A percentile compares a stretch with the other conserved stretches of the same genome.
Evolutionary conservation across 1,139 yeast species (phyloP).

Genomic region (Yamadazyma dushanensis): DNA sequence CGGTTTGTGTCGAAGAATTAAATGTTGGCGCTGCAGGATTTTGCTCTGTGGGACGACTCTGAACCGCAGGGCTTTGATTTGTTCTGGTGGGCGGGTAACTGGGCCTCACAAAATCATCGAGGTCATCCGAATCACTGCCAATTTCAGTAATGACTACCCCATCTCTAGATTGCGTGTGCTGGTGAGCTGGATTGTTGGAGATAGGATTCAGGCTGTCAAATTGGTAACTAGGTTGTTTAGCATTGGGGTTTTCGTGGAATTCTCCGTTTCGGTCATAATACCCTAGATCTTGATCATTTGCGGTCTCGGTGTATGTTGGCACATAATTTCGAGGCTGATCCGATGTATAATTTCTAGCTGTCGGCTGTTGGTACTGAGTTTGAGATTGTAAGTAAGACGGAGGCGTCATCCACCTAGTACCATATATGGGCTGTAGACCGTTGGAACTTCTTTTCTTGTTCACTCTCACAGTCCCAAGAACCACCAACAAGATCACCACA

Average conservation of each 20-base stretch:
- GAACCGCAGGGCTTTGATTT: too few relatives aligned
- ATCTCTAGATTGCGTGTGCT: slow-evolving; percentile 17
- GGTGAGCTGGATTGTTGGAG: slow-evolving; percentile 19
- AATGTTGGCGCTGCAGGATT: too few relatives aligned
- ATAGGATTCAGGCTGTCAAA: slow-evolving; percentile 3
- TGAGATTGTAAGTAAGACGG: slow-evolving; percentile 82
- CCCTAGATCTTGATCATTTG: slow-evolving; percentile 75
- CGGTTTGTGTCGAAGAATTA: background rate
- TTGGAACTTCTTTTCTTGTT: slow-evolving; percentile 58
- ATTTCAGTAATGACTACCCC: slow-evolving; percentile 14
- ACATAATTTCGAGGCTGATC: slow-evolving; percentile 46
- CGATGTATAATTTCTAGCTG: slow-evolving; percentile 26
- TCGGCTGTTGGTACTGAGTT: slow-evolving; percentile 52
- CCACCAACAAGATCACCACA: slow-evolving; percentile 46
- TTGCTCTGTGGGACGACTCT: too few relatives aligned
- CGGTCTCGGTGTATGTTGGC: slow-evolving; percentile 66
- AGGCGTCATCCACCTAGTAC: slow-evolving; percentile 91
- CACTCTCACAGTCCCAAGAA: slow-evolving; percentile 54
- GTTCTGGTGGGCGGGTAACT: slow-evolving; percentile 1
- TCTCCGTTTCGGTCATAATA: slow-evolving; percentile 72
- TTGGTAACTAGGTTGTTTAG: slow-evolving; percentile 17
- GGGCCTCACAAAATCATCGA: slow-evolving; percentile 6
- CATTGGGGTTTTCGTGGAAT: slow-evolving; percentile 41
- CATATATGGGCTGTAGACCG: slow-evolving; percentile 73
- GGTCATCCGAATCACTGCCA: slow-evolving; percentile 7